Evolutionary conservation across 805 yeast species (phyloP).

Genomic region (Candida adriatica): DNA sequence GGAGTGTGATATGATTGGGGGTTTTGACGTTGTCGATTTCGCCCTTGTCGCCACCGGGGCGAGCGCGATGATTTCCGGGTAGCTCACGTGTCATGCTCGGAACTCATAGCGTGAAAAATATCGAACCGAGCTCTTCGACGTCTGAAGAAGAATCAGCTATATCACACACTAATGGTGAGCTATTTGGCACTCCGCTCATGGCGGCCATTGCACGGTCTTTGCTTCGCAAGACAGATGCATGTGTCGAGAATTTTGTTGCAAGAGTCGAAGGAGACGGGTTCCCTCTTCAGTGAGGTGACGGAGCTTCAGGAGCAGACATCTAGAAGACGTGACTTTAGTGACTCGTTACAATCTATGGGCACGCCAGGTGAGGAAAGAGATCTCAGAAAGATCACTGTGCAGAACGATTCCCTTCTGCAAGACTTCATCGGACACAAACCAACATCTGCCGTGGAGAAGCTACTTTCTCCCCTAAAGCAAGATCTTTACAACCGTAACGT

Average conservation of each 20-base stretch:
- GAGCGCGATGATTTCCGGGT: no score
- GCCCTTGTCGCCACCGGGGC: no score
- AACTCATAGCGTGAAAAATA: no score
- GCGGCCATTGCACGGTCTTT: slow-evolving; percentile 1
- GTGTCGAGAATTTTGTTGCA: slow-evolving; percentile 4
- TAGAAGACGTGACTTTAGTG: slow-evolving; percentile 18
- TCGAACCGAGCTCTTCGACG: no score
- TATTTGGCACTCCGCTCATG: no score
- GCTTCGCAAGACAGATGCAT: slow-evolving; percentile 4
- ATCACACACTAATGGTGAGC: no score
- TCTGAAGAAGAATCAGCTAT: no score
- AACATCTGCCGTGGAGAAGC: slow-evolving; percentile 44
- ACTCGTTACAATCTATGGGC: slow-evolving; percentile 21
- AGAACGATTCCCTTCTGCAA: slow-evolving; percentile 34
- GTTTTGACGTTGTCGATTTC: no score
- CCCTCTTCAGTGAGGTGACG: slow-evolving; percentile 22
- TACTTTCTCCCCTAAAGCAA: slow-evolving; percentile 66
- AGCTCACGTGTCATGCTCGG: no score
- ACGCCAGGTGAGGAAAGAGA: slow-evolving; percentile 15
- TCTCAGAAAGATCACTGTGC: slow-evolving; percentile 24
- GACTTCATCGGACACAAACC: slow-evolving; percentile 44
- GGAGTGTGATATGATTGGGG: no score
- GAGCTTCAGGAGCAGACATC: slow-evolving; percentile 12
- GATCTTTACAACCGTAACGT: slow-evolving; percentile 58
- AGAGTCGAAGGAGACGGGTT: slow-evolving; percentile 8